Percentiles rank a stretch among this genome's conserved stretches.
These are phyloP conservation scores for Ophiocordyceps sinensis DNA, from an alignment of 2,329 filamentous ascomycete species.

Conservation along the genomic window DNA sequence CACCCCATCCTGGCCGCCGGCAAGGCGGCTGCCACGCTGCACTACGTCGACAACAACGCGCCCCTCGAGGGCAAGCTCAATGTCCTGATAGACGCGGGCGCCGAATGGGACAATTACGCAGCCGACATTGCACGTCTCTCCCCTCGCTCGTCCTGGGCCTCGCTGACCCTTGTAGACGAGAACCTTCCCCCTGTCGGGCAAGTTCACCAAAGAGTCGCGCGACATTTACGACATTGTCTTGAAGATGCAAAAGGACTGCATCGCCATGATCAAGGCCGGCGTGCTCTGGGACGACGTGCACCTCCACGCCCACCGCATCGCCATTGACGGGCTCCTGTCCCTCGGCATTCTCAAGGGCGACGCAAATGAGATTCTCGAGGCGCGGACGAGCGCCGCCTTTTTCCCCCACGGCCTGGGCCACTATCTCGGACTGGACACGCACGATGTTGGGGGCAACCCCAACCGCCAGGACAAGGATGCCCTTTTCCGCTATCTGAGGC, in stretches of 20 bases:
- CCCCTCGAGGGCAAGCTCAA: slow-evolving; percentile 58
- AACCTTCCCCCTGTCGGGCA: slow-evolving; percentile 68
- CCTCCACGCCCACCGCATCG: slow-evolving; percentile 62
- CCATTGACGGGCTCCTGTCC: slow-evolving; percentile 62
- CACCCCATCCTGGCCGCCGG: slow-evolving; percentile 74
- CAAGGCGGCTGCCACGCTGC: slow-evolving; percentile 66
- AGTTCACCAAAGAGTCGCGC: slow-evolving; percentile 54
- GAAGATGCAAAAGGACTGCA: slow-evolving; percentile 73
- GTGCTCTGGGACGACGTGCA: slow-evolving; percentile 74
- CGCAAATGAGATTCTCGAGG: slow-evolving; percentile 59
- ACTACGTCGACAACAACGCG: slow-evolving; percentile 72
- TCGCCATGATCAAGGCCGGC: slow-evolving; percentile 56
- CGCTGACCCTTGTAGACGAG: slow-evolving; percentile 43
- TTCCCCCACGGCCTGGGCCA: slow-evolving; percentile 86
- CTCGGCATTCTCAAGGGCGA: slow-evolving; percentile 61
- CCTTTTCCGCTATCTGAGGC: slow-evolving; percentile 77
- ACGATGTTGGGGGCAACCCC: slow-evolving; percentile 69
- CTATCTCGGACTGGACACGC: slow-evolving; percentile 84
- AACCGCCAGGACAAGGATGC: slow-evolving; percentile 67
- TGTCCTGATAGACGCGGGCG: slow-evolving; percentile 72
- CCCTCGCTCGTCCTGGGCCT: background rate
- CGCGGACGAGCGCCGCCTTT: slow-evolving; percentile 75
- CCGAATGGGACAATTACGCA: slow-evolving; percentile 60
- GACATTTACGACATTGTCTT: slow-evolving; percentile 74
- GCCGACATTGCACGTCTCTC: slow-evolving; percentile 39